phyloP scores from a whole-genome alignment of 169 alveolate species.

The Perkinsus chesapeaki region DNA sequence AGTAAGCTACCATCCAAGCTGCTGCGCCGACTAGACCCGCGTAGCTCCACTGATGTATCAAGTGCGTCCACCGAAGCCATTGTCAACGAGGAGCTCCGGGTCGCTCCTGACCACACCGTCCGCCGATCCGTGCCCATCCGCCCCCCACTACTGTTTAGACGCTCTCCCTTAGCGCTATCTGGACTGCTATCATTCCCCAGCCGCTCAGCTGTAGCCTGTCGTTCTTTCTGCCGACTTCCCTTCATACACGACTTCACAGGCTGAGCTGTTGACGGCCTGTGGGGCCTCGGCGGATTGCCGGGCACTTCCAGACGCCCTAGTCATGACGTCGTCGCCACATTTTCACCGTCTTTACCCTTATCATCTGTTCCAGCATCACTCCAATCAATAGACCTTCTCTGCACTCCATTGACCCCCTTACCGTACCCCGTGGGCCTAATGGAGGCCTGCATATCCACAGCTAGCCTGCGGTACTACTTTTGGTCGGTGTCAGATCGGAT shows the following conservation, averaged over 20 bases:
- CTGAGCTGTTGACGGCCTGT: not conserved
- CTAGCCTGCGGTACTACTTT: not conserved
- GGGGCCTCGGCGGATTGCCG: not conserved
- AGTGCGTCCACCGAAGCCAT: not conserved
- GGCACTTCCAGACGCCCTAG: not conserved
- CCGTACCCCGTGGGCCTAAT: not conserved
- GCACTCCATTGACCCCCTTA: not conserved
- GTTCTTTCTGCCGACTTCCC: not conserved
- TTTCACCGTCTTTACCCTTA: not conserved
- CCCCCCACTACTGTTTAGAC: not conserved
- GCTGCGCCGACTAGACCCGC: not conserved
- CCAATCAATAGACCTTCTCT: not conserved
- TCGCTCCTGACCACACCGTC: not conserved
- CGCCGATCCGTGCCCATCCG: too few species aligned
- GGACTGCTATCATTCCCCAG: not conserved
- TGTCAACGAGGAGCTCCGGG: not conserved
- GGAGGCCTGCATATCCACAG: not conserved
- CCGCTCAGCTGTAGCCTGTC: not conserved
- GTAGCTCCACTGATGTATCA: not conserved
- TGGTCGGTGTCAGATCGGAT: not conserved
- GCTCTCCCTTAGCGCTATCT: not conserved
- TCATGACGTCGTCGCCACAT: not conserved
- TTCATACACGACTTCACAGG: not conserved
- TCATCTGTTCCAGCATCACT: slow-evolving; percentile 10
- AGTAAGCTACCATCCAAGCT: not conserved